These are phyloP conservation scores for Aureobasidium sp. DNA, from an alignment of 2,329 filamentous ascomycete genomes.

Conservation along the genomic window DNA sequence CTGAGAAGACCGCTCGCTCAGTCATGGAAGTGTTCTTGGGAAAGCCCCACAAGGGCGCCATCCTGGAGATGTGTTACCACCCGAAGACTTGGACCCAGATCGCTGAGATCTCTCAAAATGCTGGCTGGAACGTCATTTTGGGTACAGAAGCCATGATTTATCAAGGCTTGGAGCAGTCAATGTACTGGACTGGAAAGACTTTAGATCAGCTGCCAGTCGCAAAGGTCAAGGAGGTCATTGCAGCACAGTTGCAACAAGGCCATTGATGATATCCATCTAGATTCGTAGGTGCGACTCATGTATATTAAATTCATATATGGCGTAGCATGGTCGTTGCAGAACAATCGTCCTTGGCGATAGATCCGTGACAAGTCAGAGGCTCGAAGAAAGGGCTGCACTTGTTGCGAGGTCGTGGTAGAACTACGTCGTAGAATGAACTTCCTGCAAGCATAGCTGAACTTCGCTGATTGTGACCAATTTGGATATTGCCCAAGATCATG, in stretches of 20 bases:
- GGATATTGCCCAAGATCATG: background rate
- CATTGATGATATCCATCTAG: background rate
- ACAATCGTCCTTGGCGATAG: background rate
- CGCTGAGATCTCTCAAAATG: constrained; percentile 51
- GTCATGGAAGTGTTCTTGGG: constrained; percentile 47
- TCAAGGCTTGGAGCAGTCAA: constrained; percentile 61
- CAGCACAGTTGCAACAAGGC: constrained; percentile 22
- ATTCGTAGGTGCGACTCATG: background rate
- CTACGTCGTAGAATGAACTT: background rate
- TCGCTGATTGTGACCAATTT: background rate
- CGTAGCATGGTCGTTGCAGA: background rate
- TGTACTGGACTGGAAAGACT: constrained; percentile 57
- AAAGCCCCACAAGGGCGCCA: constrained; percentile 50
- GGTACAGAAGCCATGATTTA: constrained; percentile 73
- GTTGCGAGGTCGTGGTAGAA: background rate
- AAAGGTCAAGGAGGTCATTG: constrained; percentile 50
- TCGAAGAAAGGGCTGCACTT: background rate
- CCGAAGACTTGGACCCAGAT: constrained; percentile 63
- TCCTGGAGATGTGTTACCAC: constrained; percentile 81
- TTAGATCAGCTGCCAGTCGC: constrained; percentile 54
- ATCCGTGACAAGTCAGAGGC: too few relatives aligned
- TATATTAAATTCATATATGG: background rate
- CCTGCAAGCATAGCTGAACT: background rate
- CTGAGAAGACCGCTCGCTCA: constrained; percentile 54
- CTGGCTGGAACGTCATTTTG: constrained; percentile 66